Conservation (phyloP, 1,139 yeast species). For the Pichia sp. region DNA sequence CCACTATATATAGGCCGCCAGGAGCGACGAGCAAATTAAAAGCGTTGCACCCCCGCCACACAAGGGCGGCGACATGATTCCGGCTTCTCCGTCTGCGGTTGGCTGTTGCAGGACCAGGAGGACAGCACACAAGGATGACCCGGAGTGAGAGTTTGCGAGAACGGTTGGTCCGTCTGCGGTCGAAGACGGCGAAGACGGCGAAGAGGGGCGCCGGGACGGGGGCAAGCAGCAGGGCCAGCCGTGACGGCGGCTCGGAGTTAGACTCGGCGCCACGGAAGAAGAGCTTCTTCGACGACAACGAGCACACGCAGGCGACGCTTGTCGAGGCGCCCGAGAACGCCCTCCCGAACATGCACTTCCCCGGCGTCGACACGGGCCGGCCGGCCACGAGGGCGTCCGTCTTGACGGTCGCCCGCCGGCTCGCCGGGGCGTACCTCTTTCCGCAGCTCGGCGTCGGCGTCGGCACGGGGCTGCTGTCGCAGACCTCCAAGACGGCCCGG, state of each 20-base stretch:
- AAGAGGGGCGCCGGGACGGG: too few relatives aligned
- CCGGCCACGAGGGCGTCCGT: neutral
- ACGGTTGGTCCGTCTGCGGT: constrained; percentile 6
- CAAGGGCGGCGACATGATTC: too few relatives aligned
- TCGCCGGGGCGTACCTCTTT: constrained; percentile 6
- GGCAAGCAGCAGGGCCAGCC: too few relatives aligned
- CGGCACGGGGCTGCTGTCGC: constrained; percentile 7
- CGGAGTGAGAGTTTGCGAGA: constrained; percentile 2
- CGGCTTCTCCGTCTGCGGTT: too few relatives aligned
- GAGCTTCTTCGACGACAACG: constrained; percentile 10
- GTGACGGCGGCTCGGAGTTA: too few relatives aligned
- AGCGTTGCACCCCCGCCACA: too few relatives aligned
- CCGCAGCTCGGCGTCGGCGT: constrained; percentile 10
- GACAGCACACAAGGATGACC: neutral
- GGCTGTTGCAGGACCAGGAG: too few relatives aligned
- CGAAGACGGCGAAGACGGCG: neutral
- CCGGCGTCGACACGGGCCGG: constrained; percentile 2
- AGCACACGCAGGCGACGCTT: neutral
- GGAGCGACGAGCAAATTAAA: too few relatives aligned
- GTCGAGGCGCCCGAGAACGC: neutral
- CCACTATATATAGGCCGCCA: too few relatives aligned
- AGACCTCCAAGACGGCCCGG: constrained; percentile 12
- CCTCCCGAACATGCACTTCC: constrained; percentile 4
- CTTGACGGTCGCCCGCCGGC: neutral
- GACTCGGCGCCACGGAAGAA: neutral